phyloP scores from a whole-genome alignment of 768 basidiomycete genomes.

The Dictyophora rubrovolvata region DNA sequence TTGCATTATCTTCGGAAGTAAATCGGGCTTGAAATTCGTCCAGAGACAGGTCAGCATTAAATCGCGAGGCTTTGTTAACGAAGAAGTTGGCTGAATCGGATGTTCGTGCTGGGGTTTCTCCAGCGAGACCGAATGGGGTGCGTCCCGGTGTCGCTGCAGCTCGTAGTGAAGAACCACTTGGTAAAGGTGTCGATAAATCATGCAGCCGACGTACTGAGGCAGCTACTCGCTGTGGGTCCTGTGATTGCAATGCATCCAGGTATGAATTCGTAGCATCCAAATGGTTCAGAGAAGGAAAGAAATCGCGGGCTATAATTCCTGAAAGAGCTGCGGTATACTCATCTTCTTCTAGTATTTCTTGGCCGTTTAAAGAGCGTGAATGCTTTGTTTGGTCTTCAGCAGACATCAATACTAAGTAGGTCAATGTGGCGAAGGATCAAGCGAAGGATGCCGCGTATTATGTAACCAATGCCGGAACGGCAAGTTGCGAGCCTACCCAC shows the following conservation, averaged over 20 bases:
- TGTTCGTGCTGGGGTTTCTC: slow-evolving; percentile 55
- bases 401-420: background rate
- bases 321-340: slow-evolving; percentile 88
- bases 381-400: background rate
- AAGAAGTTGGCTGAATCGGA: background rate
- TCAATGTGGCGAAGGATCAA: background rate
- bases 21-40: slow-evolving; percentile 86
- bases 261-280: slow-evolving; percentile 84
- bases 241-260: slow-evolving; percentile 66
- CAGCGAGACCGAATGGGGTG: slow-evolving; percentile 54
- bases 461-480: background rate
- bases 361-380: slow-evolving; percentile 58
- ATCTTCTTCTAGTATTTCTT: slow-evolving; percentile 79
- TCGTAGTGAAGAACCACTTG: slow-evolving; percentile 13
- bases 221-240: slow-evolving; percentile 67
- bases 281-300: slow-evolving; percentile 90
- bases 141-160: slow-evolving; percentile 38
- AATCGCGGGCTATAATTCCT: slow-evolving; percentile 91
- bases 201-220: slow-evolving; percentile 68
- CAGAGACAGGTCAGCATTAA: slow-evolving; percentile 44
- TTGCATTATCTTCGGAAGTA: slow-evolving; percentile 96
- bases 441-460: background rate
- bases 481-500: too few species aligned
- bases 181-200: slow-evolving; percentile 46
- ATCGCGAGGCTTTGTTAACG: slow-evolving; percentile 48